Evolutionary conservation across 179 eudicot species (phyloP).

Genomic region (Pouteria campechiana): DNA sequence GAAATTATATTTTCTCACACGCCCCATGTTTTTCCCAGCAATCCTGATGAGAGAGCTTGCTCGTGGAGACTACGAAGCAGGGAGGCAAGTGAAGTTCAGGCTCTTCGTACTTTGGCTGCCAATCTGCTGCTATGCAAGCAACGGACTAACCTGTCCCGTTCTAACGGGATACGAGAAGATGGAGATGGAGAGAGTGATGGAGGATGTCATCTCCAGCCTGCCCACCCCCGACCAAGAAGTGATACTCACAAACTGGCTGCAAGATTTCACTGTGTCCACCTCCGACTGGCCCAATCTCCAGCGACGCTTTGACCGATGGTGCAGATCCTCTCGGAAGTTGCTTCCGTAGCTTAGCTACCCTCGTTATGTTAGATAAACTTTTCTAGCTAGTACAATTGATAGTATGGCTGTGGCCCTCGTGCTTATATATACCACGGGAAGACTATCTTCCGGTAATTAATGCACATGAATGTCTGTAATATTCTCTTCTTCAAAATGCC

Average conservation of each 20-base stretch:
- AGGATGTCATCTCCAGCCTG: slow-evolving; percentile 14
- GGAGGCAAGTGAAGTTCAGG: slow-evolving; percentile 15
- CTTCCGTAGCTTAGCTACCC: no score
- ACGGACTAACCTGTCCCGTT: slow-evolving; percentile 18
- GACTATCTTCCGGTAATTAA: no score
- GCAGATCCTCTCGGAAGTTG: slow-evolving; percentile 17
- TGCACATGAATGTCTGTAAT: no score
- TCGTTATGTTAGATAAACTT: no score
- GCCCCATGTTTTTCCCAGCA: slow-evolving; percentile 3
- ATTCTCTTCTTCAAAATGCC: no score
- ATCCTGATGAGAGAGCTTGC: slow-evolving; percentile 13
- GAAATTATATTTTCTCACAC: no score
- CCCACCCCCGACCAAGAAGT: slow-evolving; percentile 20
- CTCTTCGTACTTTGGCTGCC: slow-evolving; percentile 20
- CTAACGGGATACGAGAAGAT: slow-evolving; percentile 18
- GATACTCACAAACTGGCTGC: slow-evolving; percentile 24
- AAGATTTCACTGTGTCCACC: slow-evolving; percentile 12
- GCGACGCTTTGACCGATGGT: slow-evolving; percentile 17
- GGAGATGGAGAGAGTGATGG: slow-evolving; percentile 18
- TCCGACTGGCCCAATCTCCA: slow-evolving; percentile 36
- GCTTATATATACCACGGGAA: no score
- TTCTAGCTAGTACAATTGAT: no score
- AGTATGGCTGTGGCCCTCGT: no score
- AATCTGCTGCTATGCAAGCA: slow-evolving; percentile 16
- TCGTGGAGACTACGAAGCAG: slow-evolving; percentile 2